Conservation (phyloP, 441 rosid species). For the Daphne laureola region DNA sequence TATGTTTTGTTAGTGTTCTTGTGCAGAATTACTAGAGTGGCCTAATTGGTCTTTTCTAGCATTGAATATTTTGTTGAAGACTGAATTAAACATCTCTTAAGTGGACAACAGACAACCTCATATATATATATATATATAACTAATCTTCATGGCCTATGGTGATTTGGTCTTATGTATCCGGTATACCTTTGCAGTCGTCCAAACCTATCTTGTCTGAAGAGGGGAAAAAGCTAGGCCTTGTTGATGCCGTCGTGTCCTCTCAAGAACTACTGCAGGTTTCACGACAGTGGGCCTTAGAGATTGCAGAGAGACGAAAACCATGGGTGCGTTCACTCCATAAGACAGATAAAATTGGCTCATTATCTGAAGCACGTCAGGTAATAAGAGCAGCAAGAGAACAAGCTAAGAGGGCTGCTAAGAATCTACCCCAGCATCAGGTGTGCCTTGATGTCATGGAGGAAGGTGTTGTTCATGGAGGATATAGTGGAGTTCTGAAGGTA, state of each 20-base stretch:
- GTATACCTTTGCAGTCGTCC: slow-evolving; percentile 48
- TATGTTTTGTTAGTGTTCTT: no score
- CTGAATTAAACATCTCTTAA: no score
- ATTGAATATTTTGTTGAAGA: no score
- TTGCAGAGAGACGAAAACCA: slow-evolving; percentile 64
- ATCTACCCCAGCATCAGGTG: slow-evolving; percentile 86
- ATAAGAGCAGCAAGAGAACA: slow-evolving; percentile 55
- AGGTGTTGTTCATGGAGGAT: slow-evolving; percentile 88
- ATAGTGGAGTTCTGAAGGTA: slow-evolving; percentile 84
- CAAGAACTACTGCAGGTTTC: slow-evolving; percentile 72
- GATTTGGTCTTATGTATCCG: background rate
- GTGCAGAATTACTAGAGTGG: no score
- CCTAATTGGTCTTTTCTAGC: no score
- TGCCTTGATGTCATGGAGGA: slow-evolving; percentile 89
- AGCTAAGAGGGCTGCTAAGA: slow-evolving; percentile 66
- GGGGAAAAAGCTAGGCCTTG: slow-evolving; percentile 75
- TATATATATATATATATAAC: no score
- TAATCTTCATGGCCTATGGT: no score
- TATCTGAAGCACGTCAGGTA: slow-evolving; percentile 69
- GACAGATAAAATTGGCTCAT: slow-evolving; percentile 80
- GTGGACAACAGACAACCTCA: no score
- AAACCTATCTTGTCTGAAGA: slow-evolving; percentile 83
- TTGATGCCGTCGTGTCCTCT: slow-evolving; percentile 72
- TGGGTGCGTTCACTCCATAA: slow-evolving; percentile 78
- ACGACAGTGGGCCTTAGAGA: slow-evolving; percentile 81